phyloP scores from a whole-genome alignment of 2,329 filamentous ascomycete genomes.

The Aureobasidium sp. region DNA sequence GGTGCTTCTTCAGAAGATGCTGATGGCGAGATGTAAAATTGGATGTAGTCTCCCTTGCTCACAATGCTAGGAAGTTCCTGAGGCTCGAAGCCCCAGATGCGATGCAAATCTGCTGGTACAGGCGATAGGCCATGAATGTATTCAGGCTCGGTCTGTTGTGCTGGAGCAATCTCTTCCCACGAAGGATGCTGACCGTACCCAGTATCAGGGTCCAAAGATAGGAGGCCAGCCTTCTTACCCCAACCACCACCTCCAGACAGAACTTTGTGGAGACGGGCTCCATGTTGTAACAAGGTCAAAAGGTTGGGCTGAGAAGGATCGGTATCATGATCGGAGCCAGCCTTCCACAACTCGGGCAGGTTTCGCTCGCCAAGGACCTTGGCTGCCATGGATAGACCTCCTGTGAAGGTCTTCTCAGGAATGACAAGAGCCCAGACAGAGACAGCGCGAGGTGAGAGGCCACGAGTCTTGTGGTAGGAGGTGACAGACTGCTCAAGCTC shows the following conservation, averaged over 20 bases:
- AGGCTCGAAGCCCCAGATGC: slow-evolving; percentile 27
- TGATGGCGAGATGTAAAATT: slow-evolving; percentile 49
- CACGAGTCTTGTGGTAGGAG: slow-evolving; percentile 44
- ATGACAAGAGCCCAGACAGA: slow-evolving; percentile 68
- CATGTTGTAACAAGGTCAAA: slow-evolving; percentile 17
- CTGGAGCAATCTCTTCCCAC: neutral
- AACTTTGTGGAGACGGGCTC: slow-evolving; percentile 41
- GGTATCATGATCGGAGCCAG: neutral
- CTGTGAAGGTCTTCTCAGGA: slow-evolving; percentile 32
- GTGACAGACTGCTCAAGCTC: slow-evolving; percentile 64
- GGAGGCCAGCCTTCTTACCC: slow-evolving; percentile 70
- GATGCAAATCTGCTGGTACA: slow-evolving; percentile 21
- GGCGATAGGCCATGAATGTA: neutral
- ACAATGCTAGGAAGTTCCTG: slow-evolving; percentile 45
- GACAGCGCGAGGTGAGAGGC: slow-evolving; percentile 41
- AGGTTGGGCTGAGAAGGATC: neutral
- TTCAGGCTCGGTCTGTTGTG: slow-evolving; percentile 5
- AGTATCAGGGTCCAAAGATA: slow-evolving; percentile 68
- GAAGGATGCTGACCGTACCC: slow-evolving; percentile 19
- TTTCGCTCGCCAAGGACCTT: neutral
- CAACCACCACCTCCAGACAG: slow-evolving; percentile 79
- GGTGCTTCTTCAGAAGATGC: neutral
- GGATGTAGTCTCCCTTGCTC: slow-evolving; percentile 56
- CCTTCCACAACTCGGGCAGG: slow-evolving; percentile 1
- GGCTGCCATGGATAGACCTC: neutral